Base-by-base conservation (phyloP, 2,329 filamentous ascomycete genomes). In the Lojkania enalia region DNA sequence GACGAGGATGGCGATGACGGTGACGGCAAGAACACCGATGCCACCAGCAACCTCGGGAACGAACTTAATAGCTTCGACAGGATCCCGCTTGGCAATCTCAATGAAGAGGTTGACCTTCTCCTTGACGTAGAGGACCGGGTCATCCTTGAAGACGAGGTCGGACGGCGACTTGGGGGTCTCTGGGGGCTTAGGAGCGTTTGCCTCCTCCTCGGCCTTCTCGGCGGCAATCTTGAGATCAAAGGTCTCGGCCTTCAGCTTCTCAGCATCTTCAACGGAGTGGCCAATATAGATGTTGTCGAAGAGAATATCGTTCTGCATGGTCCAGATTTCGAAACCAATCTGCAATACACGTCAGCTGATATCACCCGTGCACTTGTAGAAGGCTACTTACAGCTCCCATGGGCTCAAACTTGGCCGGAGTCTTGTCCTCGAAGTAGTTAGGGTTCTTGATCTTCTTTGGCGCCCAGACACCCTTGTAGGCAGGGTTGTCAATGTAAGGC, bases 241-340 rank as follows among this genome's bases (percentile, higher is more conserved):
- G 43, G 90, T 89, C 81, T 96, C 89, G 55, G 87, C 81, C 63
- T 90, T 87, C 67, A 99, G 80, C 77, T 91, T 87, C 73, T 87
- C 84, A 52, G 94, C 94, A 60, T 99, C 94, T 68, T 90, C 90
- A 60, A 94, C 72, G 15, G 92, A 97, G 84, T 99, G 94, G 54
- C 94, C 94, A 71, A 99, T 90, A 83, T 97, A 99, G 80, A 99
- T 95, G 85, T 99, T 99, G 84, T 97, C 90, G 66, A 99, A 97
- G 65, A 96, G 86, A 63, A 99, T 97, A 70, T 96, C 88, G 72
- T 85, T 95, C 77, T 96, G 92, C 94, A 99, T 99, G 65, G 94
- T 97, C 94, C 94, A 99, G 77, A 99, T 92, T 76, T 99, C 94
- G 67, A 97, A 97, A 63, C 94, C 94, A 76, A 97, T 91, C 87